Base-by-base conservation (phyloP, 805 yeast species). In the Allodekkera sacchari region DNA sequence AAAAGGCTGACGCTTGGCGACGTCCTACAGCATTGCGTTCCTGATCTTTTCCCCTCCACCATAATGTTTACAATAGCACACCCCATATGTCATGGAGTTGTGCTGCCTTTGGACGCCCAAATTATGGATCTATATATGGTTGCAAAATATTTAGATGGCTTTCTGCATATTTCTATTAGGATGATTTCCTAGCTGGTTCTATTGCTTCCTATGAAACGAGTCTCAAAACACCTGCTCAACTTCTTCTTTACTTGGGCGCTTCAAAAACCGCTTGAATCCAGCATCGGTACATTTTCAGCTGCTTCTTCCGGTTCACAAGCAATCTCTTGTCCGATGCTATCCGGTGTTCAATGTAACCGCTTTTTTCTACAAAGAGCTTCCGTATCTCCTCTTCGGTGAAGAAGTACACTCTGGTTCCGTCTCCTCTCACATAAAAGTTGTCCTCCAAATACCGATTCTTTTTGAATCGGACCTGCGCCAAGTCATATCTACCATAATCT, bases 401-500 rank as follows among this genome's bases (percentile, higher is more conserved):
- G 61, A 92, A 92, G 55, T 92, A 92, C 9, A 92, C 98, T 45
- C 98, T 68, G 0, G 98, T 92, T 29, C 98, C 98, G 53, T 92
- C 98, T 23, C 98, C 98, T 49, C 98, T 74, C 23, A 88, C 85
- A 57, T 92, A 92, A 51, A 92, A 92, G 56, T 92, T 88, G 35
- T 89, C 96, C 33, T 84, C 95, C 34, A 92, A 55, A 18, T 84
- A 58, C 46, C 97, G 71, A 29, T 83, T 81, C 53, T 82, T 83
- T 58, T 92, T 92, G 64, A 89, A 87, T 45, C 98, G 62, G 34
- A 92, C 80, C 53, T 92, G 98, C 0, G 98, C 95, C 56, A 92
- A 64, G 57, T 92, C 98, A 51, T 89, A 92, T 42, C 96, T 71
- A 3, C 96, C 97, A 52, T 92, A 92, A 55, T 92, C 98, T 52